Evolutionary conservation across 192 early-diverging fungal genomes (phyloP).

Genomic region (Backusella luteola): DNA sequence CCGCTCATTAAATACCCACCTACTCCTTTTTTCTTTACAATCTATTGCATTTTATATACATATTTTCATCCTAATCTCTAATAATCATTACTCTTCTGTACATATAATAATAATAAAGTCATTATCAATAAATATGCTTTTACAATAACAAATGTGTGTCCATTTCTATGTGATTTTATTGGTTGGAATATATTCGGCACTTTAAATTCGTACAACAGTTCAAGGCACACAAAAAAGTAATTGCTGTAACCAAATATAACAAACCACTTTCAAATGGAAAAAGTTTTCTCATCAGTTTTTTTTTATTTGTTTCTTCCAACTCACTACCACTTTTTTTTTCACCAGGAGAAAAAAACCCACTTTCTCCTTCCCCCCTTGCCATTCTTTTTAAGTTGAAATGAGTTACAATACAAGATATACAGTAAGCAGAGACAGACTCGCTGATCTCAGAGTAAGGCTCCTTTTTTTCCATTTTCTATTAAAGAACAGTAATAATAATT

Average conservation of each 20-base stretch:
- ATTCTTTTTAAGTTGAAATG: constrained; percentile 8
- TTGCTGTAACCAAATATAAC: background rate
- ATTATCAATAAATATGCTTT: background rate
- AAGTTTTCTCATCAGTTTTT: background rate
- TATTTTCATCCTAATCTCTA: background rate
- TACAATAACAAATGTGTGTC: background rate
- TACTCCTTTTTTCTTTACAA: background rate
- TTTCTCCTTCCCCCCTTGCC: background rate
- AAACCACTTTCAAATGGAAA: background rate
- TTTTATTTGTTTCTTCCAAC: background rate
- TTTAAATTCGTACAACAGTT: background rate
- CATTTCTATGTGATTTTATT: background rate
- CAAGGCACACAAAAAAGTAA: background rate
- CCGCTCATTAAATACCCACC: background rate
- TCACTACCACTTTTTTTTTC: background rate
- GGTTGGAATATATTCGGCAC: background rate
- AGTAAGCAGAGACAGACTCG: constrained; percentile 17
- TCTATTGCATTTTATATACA: background rate
- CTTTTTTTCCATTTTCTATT: background rate
- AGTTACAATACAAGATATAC: constrained; percentile 2
- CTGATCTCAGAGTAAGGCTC: constrained; percentile 20
- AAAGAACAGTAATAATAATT: background rate
- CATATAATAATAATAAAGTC: background rate
- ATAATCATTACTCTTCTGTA: background rate
- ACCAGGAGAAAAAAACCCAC: background rate